Evolutionary conservation across 202 grass and related monocot genomes (phyloP).

Genomic region (Panicum hallii): DNA sequence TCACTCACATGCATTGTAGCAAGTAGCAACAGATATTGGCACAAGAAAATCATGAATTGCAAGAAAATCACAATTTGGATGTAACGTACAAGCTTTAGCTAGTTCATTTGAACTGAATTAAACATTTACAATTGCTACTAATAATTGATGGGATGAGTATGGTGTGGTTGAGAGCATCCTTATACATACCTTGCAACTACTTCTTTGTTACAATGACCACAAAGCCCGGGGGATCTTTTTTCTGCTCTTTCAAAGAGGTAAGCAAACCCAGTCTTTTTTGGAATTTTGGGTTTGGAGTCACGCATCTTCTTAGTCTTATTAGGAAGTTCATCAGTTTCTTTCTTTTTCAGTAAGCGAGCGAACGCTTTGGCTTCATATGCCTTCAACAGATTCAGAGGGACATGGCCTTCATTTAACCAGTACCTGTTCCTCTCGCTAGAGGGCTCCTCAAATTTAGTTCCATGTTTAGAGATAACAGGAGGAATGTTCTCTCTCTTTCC

Average conservation of each 20-base stretch:
- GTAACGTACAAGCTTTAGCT: neutral
- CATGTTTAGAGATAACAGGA: constrained; percentile 86
- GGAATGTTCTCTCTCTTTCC: constrained; percentile 89
- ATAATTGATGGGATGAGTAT: constrained; percentile 1
- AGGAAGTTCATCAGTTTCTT: constrained; percentile 52
- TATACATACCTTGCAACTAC: constrained; percentile 75
- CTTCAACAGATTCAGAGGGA: constrained; percentile 88
- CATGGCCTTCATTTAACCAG: constrained; percentile 83
- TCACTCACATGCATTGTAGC: neutral
- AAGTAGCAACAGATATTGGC: constrained; percentile 1
- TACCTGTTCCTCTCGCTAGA: constrained; percentile 87
- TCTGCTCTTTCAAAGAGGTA: constrained; percentile 77
- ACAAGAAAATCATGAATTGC: constrained; percentile 25
- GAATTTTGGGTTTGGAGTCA: constrained; percentile 46
- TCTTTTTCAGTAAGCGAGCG: constrained; percentile 81
- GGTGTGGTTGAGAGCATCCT: neutral
- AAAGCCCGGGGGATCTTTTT: constrained; percentile 57
- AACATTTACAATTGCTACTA: neutral
- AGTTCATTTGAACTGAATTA: constrained; percentile 1
- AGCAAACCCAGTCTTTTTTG: constrained; percentile 61
- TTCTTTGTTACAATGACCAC: constrained; percentile 78
- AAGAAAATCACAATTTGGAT: neutral
- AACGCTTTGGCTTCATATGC: constrained; percentile 83
- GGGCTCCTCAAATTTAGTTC: constrained; percentile 71
- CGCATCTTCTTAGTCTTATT: constrained; percentile 56